A percentile compares a stretch with the other conserved stretches of the same genome.
Evolutionary conservation across 495 filamentous ascomycete species (phyloP).

Genomic region (Penicillium soppii): DNA sequence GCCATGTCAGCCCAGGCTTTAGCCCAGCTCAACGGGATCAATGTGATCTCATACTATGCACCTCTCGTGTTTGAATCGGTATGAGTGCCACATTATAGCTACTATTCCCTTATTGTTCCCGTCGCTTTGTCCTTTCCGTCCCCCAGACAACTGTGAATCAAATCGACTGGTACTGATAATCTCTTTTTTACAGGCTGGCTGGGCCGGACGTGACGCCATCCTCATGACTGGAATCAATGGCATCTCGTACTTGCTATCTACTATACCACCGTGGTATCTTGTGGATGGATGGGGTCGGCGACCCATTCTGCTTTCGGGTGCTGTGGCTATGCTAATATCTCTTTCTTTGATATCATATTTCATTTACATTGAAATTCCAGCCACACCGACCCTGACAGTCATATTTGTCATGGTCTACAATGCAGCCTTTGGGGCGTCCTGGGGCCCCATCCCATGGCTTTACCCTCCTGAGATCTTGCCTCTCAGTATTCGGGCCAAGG

Average conservation of each 20-base stretch:
- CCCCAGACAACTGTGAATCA: too few species aligned
- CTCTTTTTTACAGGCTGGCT: constrained; percentile 58
- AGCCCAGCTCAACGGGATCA: constrained; percentile 97
- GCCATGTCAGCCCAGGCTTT: constrained; percentile 98
- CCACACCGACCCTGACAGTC: constrained; percentile 82
- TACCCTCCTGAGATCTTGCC: constrained; percentile 98
- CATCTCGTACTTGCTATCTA: constrained; percentile 85
- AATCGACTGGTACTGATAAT: not conserved
- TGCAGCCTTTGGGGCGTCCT: constrained; percentile 96
- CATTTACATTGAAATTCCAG: constrained; percentile 76
- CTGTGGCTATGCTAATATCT: constrained; percentile 85
- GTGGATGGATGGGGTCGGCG: constrained; percentile 92
- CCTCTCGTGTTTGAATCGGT: constrained; percentile 88
- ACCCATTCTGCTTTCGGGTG: constrained; percentile 85
- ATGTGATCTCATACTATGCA: constrained; percentile 98
- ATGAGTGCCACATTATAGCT: not conserved
- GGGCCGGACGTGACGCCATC: constrained; percentile 85
- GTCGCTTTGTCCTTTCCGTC: not conserved
- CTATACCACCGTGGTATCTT: constrained; percentile 95
- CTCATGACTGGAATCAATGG: constrained; percentile 98
- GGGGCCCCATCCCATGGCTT: constrained; percentile 97
- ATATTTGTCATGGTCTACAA: constrained; percentile 98
- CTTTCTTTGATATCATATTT: constrained; percentile 95
- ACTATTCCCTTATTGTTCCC: too few species aligned
- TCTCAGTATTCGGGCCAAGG: constrained; percentile 95